Base-by-base conservation (phyloP, 176 grass and related monocot genomes). In the Poa pratensis region DNA sequence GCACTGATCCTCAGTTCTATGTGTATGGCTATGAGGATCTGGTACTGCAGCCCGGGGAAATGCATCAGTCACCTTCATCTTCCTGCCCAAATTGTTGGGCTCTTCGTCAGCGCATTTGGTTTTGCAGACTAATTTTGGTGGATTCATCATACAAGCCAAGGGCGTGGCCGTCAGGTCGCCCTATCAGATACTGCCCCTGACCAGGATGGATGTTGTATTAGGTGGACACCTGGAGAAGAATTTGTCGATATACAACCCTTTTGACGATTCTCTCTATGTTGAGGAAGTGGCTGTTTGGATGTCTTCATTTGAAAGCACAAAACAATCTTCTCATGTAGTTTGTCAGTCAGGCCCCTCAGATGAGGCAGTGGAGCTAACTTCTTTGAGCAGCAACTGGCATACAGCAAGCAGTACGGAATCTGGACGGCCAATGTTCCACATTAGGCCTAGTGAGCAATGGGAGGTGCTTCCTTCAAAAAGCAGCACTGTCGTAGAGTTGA, bases 81-180 rank as follows among this genome's bases (percentile, higher is more conserved):
- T 99, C 90, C 72, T 99, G 73, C 96, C 96, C 15, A 93, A 89
- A 60, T 82, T 87, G 84, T 35, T 92, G 82, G 96, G 93, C 35
- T 92, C 84, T 52, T 94, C 88, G 9, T 89, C 89, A 9, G 91
- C 90, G 0, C 96, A 94, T 86, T 74, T 99, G 75, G 86, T 99
- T 64, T 52, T 99, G 85, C 93, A 99, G 90, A 99, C 93, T 6
- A 96, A 86, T 80, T 76, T 94, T 82, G 93, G 93, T 71, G 96
- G 96, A 42, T 99, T 99, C 75, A 90, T 99, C 83, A 87, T 99
- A 85, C 93, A 90, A 53, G 93, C 91, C 23, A 94, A 90, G 88
- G 96, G 96, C 69, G 64, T 82, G 46, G 93, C 88, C 57, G 71
- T 89, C 17, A 78, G 86, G 49, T 99, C 91, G 2, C 76, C 93